phyloP scores from a whole-genome alignment of 495 filamentous ascomycete species.

The Xylaria telfairii region DNA sequence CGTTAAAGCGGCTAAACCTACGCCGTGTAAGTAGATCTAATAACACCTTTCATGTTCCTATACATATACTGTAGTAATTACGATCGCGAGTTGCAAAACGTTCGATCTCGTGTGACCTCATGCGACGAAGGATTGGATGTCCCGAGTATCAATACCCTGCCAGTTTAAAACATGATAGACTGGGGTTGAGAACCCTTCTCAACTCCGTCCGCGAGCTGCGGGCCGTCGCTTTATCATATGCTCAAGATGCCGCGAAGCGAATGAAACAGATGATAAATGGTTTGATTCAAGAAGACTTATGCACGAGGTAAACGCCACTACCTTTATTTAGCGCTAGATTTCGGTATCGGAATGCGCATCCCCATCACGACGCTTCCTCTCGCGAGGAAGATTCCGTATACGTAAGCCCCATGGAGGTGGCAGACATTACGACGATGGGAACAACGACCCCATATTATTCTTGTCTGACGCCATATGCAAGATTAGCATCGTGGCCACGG shows the following conservation, averaged over 20 bases:
- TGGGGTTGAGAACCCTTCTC: no score
- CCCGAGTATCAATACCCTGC: not conserved
- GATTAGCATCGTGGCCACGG: not conserved
- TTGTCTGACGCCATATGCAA: slow-evolving; percentile 1
- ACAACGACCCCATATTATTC: not conserved
- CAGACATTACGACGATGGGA: not conserved
- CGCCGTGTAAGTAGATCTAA: not conserved
- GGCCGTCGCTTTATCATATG: not conserved
- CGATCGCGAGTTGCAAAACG: not conserved
- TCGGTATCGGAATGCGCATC: not conserved
- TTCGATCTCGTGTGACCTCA: slow-evolving; percentile 1
- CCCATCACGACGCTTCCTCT: not conserved
- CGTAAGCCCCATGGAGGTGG: not conserved
- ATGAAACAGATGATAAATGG: not conserved
- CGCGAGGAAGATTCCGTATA: not conserved
- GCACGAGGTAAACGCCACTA: not conserved
- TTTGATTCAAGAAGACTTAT: not conserved
- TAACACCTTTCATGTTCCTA: not conserved
- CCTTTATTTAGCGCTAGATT: not conserved
- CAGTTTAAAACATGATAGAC: not conserved
- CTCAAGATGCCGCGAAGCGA: not conserved
- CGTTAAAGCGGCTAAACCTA: not conserved
- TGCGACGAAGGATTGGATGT: not conserved
- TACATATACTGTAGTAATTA: no score
- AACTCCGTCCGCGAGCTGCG: not conserved